phyloP scores from a whole-genome alignment of 1,284 basidiomycete species.

The Fomitopsis betulina region DNA sequence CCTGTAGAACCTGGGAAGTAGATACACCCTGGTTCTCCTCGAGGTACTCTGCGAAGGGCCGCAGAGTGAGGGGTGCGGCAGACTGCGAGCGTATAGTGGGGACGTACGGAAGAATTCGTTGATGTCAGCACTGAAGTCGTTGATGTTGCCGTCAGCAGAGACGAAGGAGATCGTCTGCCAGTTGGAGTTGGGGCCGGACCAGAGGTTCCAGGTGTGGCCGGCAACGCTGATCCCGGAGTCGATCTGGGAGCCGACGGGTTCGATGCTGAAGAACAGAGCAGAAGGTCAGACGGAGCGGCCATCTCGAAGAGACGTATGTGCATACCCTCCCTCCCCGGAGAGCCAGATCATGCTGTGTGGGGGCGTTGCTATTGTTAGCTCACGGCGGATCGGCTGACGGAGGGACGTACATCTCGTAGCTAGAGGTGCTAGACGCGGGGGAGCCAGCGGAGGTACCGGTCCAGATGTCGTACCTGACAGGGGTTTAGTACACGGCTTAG shows the following conservation, averaged over 20 bases:
- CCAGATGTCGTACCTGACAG: conserved; percentile 52
- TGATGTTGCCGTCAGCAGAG: conserved; percentile 43
- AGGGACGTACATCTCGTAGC: conserved; percentile 46
- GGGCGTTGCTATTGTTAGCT: neutral
- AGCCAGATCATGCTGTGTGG: conserved; percentile 55
- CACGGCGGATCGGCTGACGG: neutral
- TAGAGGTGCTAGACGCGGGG: conserved; percentile 44
- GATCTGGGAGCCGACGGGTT: conserved; percentile 50
- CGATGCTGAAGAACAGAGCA: conserved; percentile 35
- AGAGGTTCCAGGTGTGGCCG: conserved; percentile 52
- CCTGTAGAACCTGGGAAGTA: conserved; percentile 44
- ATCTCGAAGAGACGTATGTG: neutral
- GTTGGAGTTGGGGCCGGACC: conserved; percentile 50
- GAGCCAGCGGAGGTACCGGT: conserved; percentile 38
- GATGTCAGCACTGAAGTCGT: conserved; percentile 49
- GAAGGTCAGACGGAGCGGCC: neutral
- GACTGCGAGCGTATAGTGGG: too few relatives aligned
- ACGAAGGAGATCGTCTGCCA: conserved; percentile 58
- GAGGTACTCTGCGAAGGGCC: conserved; percentile 20
- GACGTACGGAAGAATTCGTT: conserved; percentile 50
- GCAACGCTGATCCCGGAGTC: conserved; percentile 38
- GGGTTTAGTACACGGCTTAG: neutral
- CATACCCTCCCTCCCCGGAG: conserved; percentile 52
- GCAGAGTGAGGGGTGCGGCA: neutral
- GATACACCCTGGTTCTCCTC: conserved; percentile 23